Percentiles rank a stretch among this genome's conserved stretches.
Conservation (phyloP, 176 grass and related monocot species). For the Otatea glauca region DNA sequence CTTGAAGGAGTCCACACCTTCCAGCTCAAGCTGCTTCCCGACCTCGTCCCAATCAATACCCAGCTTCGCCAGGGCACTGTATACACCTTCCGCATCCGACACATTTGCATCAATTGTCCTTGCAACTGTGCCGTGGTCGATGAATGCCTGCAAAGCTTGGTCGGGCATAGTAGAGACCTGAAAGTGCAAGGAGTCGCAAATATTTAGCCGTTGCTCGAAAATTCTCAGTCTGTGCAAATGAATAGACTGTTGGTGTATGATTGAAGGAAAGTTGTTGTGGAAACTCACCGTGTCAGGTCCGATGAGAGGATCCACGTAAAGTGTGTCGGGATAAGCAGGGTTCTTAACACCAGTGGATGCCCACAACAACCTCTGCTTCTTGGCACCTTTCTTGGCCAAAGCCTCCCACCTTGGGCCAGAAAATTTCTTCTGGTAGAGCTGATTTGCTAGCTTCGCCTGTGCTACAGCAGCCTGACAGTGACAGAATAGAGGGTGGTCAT, state of each 20-base stretch:
- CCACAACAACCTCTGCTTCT: slow-evolving; percentile 97
- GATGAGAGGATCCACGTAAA: slow-evolving; percentile 97
- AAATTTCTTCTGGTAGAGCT: slow-evolving; percentile 96
- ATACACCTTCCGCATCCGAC: slow-evolving; percentile 82
- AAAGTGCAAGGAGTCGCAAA: slow-evolving; percentile 33
- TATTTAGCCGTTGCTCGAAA: not conserved
- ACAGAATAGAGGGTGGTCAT: not conserved
- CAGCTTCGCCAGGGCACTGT: slow-evolving; percentile 92
- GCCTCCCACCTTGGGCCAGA: slow-evolving; percentile 98
- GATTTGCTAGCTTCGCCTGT: slow-evolving; percentile 90
- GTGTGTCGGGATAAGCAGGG: slow-evolving; percentile 88
- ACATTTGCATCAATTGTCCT: slow-evolving; percentile 86
- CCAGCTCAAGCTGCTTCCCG: slow-evolving; percentile 78
- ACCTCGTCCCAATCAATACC: slow-evolving; percentile 84
- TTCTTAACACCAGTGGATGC: slow-evolving; percentile 98
- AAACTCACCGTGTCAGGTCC: slow-evolving; percentile 91
- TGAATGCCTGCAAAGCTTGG: slow-evolving; percentile 86
- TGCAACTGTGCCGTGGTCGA: slow-evolving; percentile 84
- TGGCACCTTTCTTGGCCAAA: slow-evolving; percentile 97
- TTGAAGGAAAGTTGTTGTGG: not conserved
- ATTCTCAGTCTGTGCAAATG: not conserved
- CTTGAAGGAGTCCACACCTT: slow-evolving; percentile 95
- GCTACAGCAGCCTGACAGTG: slow-evolving; percentile 90
- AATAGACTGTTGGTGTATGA: not conserved
- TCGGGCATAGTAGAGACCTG: slow-evolving; percentile 99